phyloP scores from a whole-genome alignment of 202 grass and related monocot species.

The Setaria viridis region DNA sequence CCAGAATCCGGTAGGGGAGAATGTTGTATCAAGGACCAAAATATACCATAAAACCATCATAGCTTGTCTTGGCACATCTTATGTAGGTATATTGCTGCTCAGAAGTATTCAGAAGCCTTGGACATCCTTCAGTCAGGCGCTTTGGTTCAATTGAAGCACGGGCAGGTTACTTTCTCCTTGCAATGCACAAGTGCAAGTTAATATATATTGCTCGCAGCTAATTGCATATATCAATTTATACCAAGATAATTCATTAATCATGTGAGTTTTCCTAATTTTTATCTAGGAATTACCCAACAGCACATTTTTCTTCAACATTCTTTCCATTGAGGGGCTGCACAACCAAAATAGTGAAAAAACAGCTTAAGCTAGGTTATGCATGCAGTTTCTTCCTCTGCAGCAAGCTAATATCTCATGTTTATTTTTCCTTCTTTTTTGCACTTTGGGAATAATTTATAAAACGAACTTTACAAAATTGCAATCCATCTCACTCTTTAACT shows the following conservation, averaged over 20 bases:
- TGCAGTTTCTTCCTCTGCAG: constrained; percentile 13
- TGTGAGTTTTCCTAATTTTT: constrained; percentile 10
- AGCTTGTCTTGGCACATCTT: constrained; percentile 34
- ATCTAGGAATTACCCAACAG: constrained; percentile 5
- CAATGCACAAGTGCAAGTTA: constrained; percentile 24
- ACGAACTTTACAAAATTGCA: not conserved
- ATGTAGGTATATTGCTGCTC: constrained; percentile 76
- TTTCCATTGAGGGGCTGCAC: not conserved
- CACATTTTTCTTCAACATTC: constrained; percentile 3
- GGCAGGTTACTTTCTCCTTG: constrained; percentile 69
- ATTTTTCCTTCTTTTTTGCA: not conserved
- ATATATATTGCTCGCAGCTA: not conserved
- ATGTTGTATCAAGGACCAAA: not conserved
- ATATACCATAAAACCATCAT: constrained; percentile 1
- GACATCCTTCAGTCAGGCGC: constrained; percentile 93
- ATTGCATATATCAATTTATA: constrained; percentile 27
- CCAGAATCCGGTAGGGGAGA: not conserved
- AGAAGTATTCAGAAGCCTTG: constrained; percentile 84
- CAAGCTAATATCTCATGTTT: not conserved
- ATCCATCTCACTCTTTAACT: constrained; percentile 3
- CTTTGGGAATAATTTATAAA: not conserved
- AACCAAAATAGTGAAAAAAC: not conserved
- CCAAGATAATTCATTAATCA: constrained; percentile 16
- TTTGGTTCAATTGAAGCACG: constrained; percentile 88
- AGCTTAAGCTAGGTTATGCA: constrained; percentile 11